These are phyloP conservation scores for Colletotrichum sp. DNA, from an alignment of 2,329 filamentous ascomycete genomes.

Conservation along the genomic window DNA sequence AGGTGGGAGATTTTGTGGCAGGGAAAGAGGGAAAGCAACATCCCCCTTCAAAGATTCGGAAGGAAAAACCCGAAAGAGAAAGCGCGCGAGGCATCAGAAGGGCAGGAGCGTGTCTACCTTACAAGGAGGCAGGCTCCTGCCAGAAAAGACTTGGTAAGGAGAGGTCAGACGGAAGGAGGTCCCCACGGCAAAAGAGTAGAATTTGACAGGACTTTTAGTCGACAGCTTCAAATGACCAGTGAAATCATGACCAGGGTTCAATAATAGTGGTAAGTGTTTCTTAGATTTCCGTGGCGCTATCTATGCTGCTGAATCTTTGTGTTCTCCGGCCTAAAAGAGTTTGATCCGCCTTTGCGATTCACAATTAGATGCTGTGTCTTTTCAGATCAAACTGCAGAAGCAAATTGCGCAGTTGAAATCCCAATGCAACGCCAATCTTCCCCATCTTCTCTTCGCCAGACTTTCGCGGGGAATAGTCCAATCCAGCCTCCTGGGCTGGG, in stretches of 20 bases:
- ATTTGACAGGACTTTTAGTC: rapidly evolving
- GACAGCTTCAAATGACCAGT: rapidly evolving
- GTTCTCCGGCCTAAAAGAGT: rapidly evolving
- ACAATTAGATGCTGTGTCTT: rapidly evolving
- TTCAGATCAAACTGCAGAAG: rapidly evolving
- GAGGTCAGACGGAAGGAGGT: neutral
- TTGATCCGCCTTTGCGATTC: neutral
- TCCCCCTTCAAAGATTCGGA: neutral
- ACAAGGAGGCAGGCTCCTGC: neutral
- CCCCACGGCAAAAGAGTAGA: rapidly evolving
- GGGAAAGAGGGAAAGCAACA: neutral
- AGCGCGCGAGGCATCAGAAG: rapidly evolving
- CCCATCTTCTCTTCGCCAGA: rapidly evolving
- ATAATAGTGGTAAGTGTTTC: rapidly evolving
- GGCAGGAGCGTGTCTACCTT: neutral
- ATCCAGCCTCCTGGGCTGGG: too few species aligned
- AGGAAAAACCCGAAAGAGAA: neutral
- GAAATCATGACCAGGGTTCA: neutral
- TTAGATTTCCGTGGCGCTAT: rapidly evolving
- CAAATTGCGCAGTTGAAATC: neutral
- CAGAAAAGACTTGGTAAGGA: rapidly evolving
- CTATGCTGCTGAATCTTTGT: neutral
- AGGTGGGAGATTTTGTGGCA: neutral
- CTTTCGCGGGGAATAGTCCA: too few species aligned
- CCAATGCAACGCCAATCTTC: rapidly evolving